Evolutionary conservation across 1,139 yeast species (phyloP).

Genomic region (Diutina ranongensis): DNA sequence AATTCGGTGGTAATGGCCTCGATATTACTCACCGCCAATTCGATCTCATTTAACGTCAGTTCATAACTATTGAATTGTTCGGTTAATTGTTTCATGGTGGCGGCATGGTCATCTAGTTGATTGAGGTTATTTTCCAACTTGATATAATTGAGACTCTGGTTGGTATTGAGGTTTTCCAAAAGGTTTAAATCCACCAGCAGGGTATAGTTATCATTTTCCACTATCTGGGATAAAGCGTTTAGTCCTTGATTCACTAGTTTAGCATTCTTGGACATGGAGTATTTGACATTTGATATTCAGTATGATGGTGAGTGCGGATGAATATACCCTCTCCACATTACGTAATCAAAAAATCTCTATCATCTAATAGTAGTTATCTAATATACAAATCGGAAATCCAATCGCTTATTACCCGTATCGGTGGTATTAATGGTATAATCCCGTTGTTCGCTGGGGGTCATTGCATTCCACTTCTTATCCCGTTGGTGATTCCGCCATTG

Average conservation of each 20-base stretch:
- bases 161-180: slow-evolving; percentile 44
- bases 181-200: slow-evolving; percentile 41
- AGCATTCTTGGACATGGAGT: background rate
- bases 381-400: slow-evolving; percentile 34
- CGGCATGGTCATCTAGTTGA: slow-evolving; percentile 23
- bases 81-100: slow-evolving; percentile 18
- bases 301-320: too few species aligned
- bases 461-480: slow-evolving; percentile 32
- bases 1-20: background rate
- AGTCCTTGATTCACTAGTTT: slow-evolving; percentile 5
- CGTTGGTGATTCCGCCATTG: slow-evolving; percentile 33
- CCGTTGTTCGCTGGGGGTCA: slow-evolving; percentile 36
- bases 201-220: slow-evolving; percentile 45
- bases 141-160: slow-evolving; percentile 44
- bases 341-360: too few species aligned
- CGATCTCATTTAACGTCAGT: background rate
- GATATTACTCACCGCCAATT: background rate
- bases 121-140: slow-evolving; percentile 39
- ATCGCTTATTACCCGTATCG: slow-evolving; percentile 43
- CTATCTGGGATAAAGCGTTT: slow-evolving; percentile 9
- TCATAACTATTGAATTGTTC: slow-evolving; percentile 8
- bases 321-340: too few species aligned
- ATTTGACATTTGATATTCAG: too few species aligned
- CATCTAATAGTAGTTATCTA: too few species aligned
- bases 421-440: slow-evolving; percentile 29